phyloP scores from a whole-genome alignment of 768 basidiomycete genomes.

The Macrolepiota dolichaula region DNA sequence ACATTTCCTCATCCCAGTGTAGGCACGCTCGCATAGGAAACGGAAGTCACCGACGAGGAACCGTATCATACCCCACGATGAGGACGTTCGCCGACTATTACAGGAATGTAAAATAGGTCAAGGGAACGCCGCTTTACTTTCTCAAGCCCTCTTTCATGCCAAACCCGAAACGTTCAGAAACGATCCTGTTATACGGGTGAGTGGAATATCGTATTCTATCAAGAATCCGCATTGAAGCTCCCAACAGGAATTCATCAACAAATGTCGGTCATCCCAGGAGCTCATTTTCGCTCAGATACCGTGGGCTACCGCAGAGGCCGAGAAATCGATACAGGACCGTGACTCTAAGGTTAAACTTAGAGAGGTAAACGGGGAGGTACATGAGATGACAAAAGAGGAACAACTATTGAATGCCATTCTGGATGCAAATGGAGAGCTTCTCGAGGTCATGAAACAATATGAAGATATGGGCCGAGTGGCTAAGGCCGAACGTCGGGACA shows the following conservation, averaged over 20 bases:
- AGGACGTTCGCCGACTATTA: constrained; percentile 79
- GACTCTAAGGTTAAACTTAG: constrained; percentile 24
- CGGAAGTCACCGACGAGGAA: constrained; percentile 36
- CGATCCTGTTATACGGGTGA: constrained; percentile 65
- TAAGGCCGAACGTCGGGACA: constrained; percentile 63
- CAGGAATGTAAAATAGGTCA: constrained; percentile 83
- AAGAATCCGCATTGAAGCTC: background rate
- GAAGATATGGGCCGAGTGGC: constrained; percentile 75
- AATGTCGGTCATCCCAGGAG: constrained; percentile 81
- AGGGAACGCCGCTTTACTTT: constrained; percentile 75
- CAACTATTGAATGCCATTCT: constrained; percentile 70
- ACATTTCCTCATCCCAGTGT: background rate
- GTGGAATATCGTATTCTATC: constrained; percentile 18
- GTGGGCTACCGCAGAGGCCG: constrained; percentile 85
- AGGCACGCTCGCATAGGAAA: constrained; percentile 25
- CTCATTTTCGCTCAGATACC: constrained; percentile 84
- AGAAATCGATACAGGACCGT: constrained; percentile 49
- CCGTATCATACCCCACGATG: constrained; percentile 65
- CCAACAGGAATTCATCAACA: constrained; percentile 74
- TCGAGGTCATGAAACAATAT: constrained; percentile 67
- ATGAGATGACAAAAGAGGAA: constrained; percentile 66
- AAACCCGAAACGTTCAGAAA: constrained; percentile 67
- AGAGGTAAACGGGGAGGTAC: constrained; percentile 13
- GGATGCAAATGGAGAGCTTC: constrained; percentile 67
- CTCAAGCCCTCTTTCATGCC: constrained; percentile 65